Base-by-base conservation (phyloP, 495 filamentous ascomycete genomes). In the Corynascus novoguineensis region DNA sequence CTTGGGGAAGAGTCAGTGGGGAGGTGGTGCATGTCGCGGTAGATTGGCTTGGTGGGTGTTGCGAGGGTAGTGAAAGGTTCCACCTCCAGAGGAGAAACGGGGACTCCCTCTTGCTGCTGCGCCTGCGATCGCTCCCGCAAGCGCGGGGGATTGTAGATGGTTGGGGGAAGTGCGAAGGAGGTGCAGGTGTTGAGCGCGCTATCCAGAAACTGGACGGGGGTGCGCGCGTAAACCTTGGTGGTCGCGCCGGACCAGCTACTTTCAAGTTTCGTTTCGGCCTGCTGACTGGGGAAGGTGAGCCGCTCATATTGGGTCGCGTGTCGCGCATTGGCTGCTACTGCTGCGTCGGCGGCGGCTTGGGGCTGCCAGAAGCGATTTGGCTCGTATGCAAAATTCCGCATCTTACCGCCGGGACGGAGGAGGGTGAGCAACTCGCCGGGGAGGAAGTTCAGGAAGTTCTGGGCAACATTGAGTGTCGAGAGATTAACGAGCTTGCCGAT, bases 361-460 rank as follows among this genome's bases (percentile, higher is more conserved):
- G 76, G 73, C 28, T 62, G 60, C 29, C 71, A 63, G 51, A 81
- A 80, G 0, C 74, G 71, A 55, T 84, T 83, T 3, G 78, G 77
- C 41, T 75, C 73, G 31, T 77, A 57, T 14, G 61, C 61, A 15
- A 81, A 50, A 1, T 55, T 67, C 1, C 51, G 52, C 15, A 81
- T 68, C 37, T 65, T 71, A 50, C 62, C 59, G 8, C 62, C 71
- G 12, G 44, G 68, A 11, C 72, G 69, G 37, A 90, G 67, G 3
- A 90, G 69, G 50, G 74, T 71, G 2, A 90, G 72, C 0, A 92
- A 66, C 62, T 92, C 88, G 68, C 77, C 86, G 0, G 90, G 90
- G 6, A 95, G 78, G 51, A 70, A 82, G 5, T 72, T 73, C 9
- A 95, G 75, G n/a, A 69, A 63, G 60, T 93, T 93, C 42, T 86